Base-by-base conservation (phyloP, 129 eudicot species). In the Artemisia annua region DNA sequence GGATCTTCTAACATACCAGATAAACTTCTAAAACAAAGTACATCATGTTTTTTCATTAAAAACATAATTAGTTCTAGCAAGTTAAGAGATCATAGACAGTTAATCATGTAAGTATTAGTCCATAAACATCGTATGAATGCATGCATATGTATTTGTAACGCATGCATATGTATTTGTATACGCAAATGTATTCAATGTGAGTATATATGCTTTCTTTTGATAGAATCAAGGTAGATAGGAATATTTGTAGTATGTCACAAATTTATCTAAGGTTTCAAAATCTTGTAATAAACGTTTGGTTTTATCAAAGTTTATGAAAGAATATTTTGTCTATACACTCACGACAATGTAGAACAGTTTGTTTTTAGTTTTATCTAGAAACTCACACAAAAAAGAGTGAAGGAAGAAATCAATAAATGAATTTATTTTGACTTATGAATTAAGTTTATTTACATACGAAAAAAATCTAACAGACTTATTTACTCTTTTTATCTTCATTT, bases 231-330 rank as follows among this genome's bases (percentile, higher is more conserved):
- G 71, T 77, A 63, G 81, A 62, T 48, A 44, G 70, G 71, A 77
- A 69, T n/a, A 77, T 52, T n/a, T 70, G 75, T 59, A 22, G 49
- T 61, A 71, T 77, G 76, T 43, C 66, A 69, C 70, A 62, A 61
- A 16, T 4, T 48, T 48, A 73, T 54, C 20, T 26, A 54, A 70
- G 66, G 75, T 77, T 63, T 52, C 51, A 69, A 3, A 69, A 70
- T 53, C 76, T 77, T 77, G 81, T 77, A 51, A 58, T 20, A 20
- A 58, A 58, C 63, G 71, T 48, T 66, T 48, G 14, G 71, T 46
- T 66, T 66, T 48, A 48, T 48, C 57, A 16, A 66, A 66, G 19
- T 66, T 66, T 65, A 48, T 61, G 56, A 19, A 43, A 15, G 24
- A 28, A 58, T 71, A 2, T 56, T 18, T 3, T 44, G 53, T 39